A percentile compares a stretch with the other conserved stretches of the same genome.
Conservation (phyloP, 495 filamentous ascomycete species). For the Xylaria acuta region DNA sequence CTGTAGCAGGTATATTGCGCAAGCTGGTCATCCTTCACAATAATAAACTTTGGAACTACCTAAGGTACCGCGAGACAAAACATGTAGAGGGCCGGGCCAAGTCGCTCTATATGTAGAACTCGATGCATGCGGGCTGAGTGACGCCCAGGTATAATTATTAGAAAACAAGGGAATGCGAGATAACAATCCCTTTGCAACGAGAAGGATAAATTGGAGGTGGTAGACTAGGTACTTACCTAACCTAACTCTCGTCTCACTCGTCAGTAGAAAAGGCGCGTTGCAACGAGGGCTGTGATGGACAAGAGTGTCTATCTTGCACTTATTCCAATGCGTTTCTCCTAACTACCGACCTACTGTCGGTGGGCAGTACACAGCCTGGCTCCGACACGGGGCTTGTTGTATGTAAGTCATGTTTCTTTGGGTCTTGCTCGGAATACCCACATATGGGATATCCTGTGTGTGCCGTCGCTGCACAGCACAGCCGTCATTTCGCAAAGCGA, state of each 20-base stretch:
- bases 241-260: no score
- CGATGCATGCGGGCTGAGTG: not conserved
- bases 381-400: no score
- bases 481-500: not conserved
- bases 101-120: not conserved
- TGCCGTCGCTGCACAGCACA: not conserved
- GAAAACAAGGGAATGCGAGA: not conserved
- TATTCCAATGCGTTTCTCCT: not conserved
- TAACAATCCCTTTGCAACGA: not conserved
- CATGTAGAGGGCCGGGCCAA: not conserved
- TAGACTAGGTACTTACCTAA: no score
- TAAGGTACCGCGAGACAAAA: not conserved
- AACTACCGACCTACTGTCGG: not conserved
- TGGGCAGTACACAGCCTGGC: no score
- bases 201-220: not conserved
- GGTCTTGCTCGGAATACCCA: no score
- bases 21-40: not conserved
- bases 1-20: not conserved
- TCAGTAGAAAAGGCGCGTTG: not conserved
- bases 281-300: not conserved
- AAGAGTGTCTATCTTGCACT: not conserved
- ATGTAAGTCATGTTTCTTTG: not conserved
- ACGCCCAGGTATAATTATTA: not conserved
- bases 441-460: no score
- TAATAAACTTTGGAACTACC: no score